Percentiles rank a stretch among this genome's conserved stretches.
These are phyloP conservation scores for Fusarium albosuccineum DNA, from an alignment of 2,329 filamentous ascomycete species.

Conservation along the genomic window DNA sequence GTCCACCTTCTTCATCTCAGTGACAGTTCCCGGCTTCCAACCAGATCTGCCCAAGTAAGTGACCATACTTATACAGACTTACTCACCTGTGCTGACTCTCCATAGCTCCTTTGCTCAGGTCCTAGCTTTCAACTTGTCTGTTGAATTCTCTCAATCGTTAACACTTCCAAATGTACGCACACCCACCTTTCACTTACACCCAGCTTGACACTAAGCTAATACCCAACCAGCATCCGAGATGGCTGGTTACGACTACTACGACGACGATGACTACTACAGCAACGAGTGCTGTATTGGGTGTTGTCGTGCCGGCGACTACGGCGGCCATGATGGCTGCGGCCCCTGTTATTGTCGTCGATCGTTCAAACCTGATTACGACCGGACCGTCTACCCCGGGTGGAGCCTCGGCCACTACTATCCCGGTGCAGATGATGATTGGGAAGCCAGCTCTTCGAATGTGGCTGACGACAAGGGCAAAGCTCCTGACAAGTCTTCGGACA, in stretches of 20 bases:
- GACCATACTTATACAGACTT: neutral
- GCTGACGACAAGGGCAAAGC: neutral
- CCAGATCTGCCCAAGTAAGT: neutral
- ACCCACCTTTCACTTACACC: neutral
- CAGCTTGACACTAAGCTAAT: neutral
- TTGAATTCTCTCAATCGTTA: neutral
- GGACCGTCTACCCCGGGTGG: slow-evolving; percentile 12
- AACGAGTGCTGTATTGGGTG: slow-evolving; percentile 48
- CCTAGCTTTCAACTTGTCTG: neutral
- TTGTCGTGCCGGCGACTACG: slow-evolving; percentile 49
- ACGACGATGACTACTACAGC: neutral
- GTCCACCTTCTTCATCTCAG: neutral
- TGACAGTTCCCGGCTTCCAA: neutral
- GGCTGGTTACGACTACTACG: neutral
- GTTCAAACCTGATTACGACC: slow-evolving; percentile 21
- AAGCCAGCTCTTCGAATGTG: neutral
- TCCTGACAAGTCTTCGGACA: neutral
- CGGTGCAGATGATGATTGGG: neutral
- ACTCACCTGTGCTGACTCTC: neutral
- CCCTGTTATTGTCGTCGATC: slow-evolving; percentile 24
- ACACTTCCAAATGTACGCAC: neutral
- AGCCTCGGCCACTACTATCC: slow-evolving; percentile 42
- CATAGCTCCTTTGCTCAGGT: neutral
- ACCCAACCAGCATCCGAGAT: neutral
- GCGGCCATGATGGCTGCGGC: slow-evolving; percentile 50